Percentiles rank a stretch among this genome's conserved stretches.
phyloP scores from a whole-genome alignment of 306 rosid genomes.

The Prinsepia uniflora region DNA sequence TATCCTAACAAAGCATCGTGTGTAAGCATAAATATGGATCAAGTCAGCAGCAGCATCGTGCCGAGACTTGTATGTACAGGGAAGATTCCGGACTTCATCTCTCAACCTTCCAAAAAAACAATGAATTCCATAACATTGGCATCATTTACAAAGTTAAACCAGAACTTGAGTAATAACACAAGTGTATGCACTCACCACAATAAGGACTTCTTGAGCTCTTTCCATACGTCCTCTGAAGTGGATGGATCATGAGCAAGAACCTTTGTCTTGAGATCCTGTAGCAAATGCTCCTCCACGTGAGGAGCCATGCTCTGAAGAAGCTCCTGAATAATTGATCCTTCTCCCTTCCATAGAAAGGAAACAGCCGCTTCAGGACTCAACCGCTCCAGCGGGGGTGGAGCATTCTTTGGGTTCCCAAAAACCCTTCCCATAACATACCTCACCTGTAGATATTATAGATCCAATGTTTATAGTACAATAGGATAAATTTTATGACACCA shows the following conservation, averaged over 20 bases:
- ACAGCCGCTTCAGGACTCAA: constrained; percentile 74
- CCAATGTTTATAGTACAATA: constrained; percentile 18
- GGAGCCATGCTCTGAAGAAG: constrained; percentile 77
- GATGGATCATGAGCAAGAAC: constrained; percentile 66
- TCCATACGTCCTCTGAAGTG: constrained; percentile 55
- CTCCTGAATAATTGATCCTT: constrained; percentile 86
- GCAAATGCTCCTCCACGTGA: constrained; percentile 52
- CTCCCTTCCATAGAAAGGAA: constrained; percentile 86
- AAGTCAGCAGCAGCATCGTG: constrained; percentile 99
- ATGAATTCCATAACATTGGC: constrained; percentile 12
- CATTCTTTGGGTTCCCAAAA: constrained; percentile 85
- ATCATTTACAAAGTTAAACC: constrained; percentile 3
- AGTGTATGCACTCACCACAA: constrained; percentile 50
- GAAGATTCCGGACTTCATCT: constrained; percentile 85
- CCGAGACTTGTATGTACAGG: constrained; percentile 93
- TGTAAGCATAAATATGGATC: constrained; percentile 90
- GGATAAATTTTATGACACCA: constrained; percentile 6
- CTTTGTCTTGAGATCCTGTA: constrained; percentile 68
- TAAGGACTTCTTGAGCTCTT: constrained; percentile 70
- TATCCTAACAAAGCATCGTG: constrained; percentile 81
- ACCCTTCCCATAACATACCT: constrained; percentile 89
- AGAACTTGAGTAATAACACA: constrained; percentile 8
- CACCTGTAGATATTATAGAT: constrained; percentile 50
- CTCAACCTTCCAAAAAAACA: constrained; percentile 65
- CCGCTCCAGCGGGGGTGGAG: constrained; percentile 95